Evolutionary conservation across 306 rosid species (phyloP), one percentile per base, ranked within the genome.

Genomic region (Clitoria ternatea): DNA sequence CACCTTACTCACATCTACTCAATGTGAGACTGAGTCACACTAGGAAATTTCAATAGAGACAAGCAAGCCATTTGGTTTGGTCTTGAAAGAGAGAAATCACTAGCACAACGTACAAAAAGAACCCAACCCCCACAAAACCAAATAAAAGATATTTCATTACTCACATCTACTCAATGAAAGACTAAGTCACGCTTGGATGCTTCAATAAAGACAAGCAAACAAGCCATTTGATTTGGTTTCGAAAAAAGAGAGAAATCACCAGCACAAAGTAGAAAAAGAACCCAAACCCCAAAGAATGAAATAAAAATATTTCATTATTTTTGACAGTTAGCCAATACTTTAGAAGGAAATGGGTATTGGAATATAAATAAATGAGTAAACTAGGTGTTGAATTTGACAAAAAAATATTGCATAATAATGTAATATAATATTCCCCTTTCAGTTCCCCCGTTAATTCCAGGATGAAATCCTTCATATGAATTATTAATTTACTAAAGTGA

Each of bases 401-500:
- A 44, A 37, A 47, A 44, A 22, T 57, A 56, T 45, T 13, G 19
- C 19, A 66, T 0, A 29, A 36, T 30, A 48, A 49, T 39, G 20
- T 69, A n/a, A n/a, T n/a, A n/a, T 37, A 9, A 59, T 48, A 76
- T 53, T 48, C 43, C 8, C 30, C 6, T 15, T 39, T 19, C 18
- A 15, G 17, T 52, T 53, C 56, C 39, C 30, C 19, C 4, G 20
- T 27, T 65, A 22, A 12, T 65, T 74, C 13, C 44, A 76, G 18
- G 62, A 32, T 17, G 30, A 59, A 76, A 67, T 60, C 47, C 61
- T 24, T 48, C 57, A 30, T 37, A 63, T 7, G 8, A 53, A 50
- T 12, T 53, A 35, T 55, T 27, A 67, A 64, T 29, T 45, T 73
- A 52, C 33, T 35, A 5, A n/a, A 24, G 32, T 10, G 60, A 19